Evolutionary conservation across 73 alveolate genomes (phyloP).

Genomic region (Paramecium primaurelia): DNA sequence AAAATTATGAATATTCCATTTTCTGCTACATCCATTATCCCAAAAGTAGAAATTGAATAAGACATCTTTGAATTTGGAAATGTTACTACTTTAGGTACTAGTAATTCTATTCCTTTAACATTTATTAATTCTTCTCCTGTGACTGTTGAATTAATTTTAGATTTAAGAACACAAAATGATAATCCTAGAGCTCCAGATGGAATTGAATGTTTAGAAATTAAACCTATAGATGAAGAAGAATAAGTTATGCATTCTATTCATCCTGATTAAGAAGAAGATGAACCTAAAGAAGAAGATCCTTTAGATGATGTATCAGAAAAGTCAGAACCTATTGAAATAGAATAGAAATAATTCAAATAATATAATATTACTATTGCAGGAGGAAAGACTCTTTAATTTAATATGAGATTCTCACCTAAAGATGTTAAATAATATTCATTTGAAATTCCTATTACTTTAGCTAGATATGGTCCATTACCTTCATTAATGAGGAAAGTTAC

Average conservation of each 20-base stretch:
- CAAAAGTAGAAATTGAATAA: conserved; percentile 89
- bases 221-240: conserved; percentile 57
- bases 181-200: conserved; percentile 70
- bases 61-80: conserved; percentile 95
- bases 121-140: conserved; percentile 77
- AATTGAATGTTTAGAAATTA: conserved; percentile 49
- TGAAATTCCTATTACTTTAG: conserved; percentile 39
- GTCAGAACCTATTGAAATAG: conserved; percentile 46
- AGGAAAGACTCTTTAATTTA: background rate
- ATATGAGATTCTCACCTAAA: conserved; percentile 52
- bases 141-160: conserved; percentile 76
- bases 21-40: conserved; percentile 89
- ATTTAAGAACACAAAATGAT: conserved; percentile 54
- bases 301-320: conserved; percentile 37
- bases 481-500: conserved; percentile 44
- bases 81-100: conserved; percentile 77
- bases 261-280: conserved; percentile 56
- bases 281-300: conserved; percentile 52
- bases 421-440: conserved; percentile 47
- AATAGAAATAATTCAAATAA: conserved; percentile 23
- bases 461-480: conserved; percentile 50
- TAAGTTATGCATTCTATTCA: conserved; percentile 52
- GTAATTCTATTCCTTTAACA: conserved; percentile 86
- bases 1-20: conserved; percentile 81
- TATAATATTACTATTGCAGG: conserved; percentile 28